A percentile compares a stretch with the other conserved stretches of the same genome.
phyloP scores from a whole-genome alignment of 331 rosid species.

The Quercus lobata region DNA sequence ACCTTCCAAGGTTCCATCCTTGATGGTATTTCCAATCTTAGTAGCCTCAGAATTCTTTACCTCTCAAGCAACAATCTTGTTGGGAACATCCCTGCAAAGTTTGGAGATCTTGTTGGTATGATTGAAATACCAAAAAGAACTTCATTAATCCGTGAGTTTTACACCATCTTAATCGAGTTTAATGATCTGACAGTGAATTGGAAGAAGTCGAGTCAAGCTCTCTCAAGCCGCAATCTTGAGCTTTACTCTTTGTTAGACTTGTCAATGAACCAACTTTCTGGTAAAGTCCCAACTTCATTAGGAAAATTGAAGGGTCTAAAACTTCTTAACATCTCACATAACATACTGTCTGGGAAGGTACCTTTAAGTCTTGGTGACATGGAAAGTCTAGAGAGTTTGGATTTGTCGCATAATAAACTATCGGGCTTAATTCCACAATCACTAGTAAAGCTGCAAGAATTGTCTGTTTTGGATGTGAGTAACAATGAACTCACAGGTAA shows the following conservation, averaged over 20 bases:
- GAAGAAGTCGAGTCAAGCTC: slow-evolving; percentile 24
- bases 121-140: neutral
- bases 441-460: slow-evolving; percentile 5
- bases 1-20: too few species aligned
- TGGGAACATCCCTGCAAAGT: neutral
- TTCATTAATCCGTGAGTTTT: neutral
- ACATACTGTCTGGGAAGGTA: slow-evolving; percentile 14
- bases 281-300: slow-evolving; percentile 16
- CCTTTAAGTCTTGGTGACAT: slow-evolving; percentile 27
- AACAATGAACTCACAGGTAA: slow-evolving; percentile 21
- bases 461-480: slow-evolving; percentile 15
- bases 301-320: slow-evolving; percentile 19
- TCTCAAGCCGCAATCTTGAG: slow-evolving; percentile 17
- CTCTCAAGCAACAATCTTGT: slow-evolving; percentile 18
- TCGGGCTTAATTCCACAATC: slow-evolving; percentile 19
- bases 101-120: slow-evolving; percentile 24
- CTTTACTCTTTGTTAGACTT: slow-evolving; percentile 28
- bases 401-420: slow-evolving; percentile 29
- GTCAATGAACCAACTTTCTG: slow-evolving; percentile 18
- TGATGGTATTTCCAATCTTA: slow-evolving; percentile 6
- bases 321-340: slow-evolving; percentile 26
- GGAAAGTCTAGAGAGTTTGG: slow-evolving; percentile 26
- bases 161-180: neutral
- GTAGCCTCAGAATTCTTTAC: slow-evolving; percentile 23
- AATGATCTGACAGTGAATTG: slow-evolving; percentile 23